phyloP scores from a whole-genome alignment of 306 rosid species.

The Cucurbita argyrosperma region DNA sequence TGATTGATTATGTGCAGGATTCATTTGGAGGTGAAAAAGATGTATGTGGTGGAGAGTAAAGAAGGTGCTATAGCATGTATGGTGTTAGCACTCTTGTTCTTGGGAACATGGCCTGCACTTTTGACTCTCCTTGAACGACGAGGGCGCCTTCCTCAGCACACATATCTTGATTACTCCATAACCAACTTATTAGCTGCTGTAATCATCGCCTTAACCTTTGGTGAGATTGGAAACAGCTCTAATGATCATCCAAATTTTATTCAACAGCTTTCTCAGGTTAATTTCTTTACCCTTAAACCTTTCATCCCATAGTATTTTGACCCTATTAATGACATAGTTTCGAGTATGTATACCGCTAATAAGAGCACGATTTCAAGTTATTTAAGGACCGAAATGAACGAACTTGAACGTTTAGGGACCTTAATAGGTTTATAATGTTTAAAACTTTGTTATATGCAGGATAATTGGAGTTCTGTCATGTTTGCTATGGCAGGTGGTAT shows the following conservation, averaged over 20 bases:
- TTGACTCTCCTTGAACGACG: neutral
- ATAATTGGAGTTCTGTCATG: neutral
- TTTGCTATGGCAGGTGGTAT: constrained; percentile 1
- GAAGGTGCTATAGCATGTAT: neutral
- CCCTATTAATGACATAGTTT: too few species aligned
- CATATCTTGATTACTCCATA: constrained; percentile 1
- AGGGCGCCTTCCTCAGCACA: neutral
- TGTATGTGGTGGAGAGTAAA: neutral
- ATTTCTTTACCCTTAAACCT: neutral
- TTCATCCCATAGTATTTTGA: neutral
- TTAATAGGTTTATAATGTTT: neutral
- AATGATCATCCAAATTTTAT: neutral
- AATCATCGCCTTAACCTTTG: neutral
- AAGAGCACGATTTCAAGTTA: neutral
- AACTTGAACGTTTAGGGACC: too few species aligned
- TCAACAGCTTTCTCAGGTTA: neutral
- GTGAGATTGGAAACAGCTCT: neutral
- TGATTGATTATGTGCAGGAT: neutral
- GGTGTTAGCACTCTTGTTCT: neutral
- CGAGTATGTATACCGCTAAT: neutral
- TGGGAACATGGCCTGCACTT: neutral
- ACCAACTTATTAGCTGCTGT: neutral
- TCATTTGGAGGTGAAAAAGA: neutral
- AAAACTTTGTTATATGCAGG: neutral
- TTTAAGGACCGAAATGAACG: neutral